Base-by-base conservation (phyloP, 768 basidiomycete species). In the Cyathus striatus region DNA sequence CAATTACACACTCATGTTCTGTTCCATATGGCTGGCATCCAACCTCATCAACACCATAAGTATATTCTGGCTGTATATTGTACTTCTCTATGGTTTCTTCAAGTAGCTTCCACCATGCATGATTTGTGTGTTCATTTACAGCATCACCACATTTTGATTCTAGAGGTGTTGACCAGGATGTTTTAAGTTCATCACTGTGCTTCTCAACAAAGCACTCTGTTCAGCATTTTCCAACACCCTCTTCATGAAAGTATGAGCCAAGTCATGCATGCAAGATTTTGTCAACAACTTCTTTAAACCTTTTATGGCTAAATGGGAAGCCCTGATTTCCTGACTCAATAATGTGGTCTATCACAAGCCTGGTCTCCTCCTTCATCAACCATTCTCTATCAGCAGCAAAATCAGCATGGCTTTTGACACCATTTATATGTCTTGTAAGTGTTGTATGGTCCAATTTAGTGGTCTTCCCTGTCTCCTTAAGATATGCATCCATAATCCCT, bases 61-160 rank as follows among this genome's bases (percentile, higher is more conserved):
- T 30, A 30, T 30, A 9, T n/a, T 30, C 27, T 30, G 27, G 27
- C n/a, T 30, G 7, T 9, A 30, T 30, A 30, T 30, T 30, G 27
- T 30, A 7, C 27, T 30, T 30, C 27, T 30, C 27, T 9, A 30
- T 7, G 7, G 27, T 30, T 7, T 30, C 27, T 37, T 51, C 32
- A 0, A 66, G 53, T 3, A 66, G 30, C 4, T 50, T 39, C 42
- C 53, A n/a, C 36, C 17, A 62, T 33, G 51, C 63, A 16, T 53
- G 53, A 12, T 63, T 49, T 6, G 56, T 62, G 9, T 42, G 37
- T 7, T 49, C 49, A 41, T 67, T 67, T 14, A 66, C 57, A 21
- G 59, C 57, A 20, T 40, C 43, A 0, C 53, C 60, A 37, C 51
- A 42, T 60, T 45, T 30, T 30, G 22, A 51, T 49, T 14, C 24